Base-by-base conservation (phyloP, 2,329 filamentous ascomycete genomes). In the Botrytis fragariae region DNA sequence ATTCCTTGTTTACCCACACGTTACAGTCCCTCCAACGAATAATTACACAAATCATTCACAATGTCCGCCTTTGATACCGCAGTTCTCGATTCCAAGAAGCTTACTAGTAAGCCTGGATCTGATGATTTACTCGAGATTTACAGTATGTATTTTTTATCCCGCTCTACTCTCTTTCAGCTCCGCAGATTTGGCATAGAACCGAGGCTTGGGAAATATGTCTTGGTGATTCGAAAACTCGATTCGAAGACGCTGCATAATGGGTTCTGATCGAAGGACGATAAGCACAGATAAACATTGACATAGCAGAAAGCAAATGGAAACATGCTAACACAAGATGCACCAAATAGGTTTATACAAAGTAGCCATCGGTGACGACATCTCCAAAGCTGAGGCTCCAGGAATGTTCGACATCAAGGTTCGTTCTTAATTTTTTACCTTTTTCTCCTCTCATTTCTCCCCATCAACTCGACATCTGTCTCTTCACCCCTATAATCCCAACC, bases 361-460 rank as follows among this genome's bases (percentile, higher is more conserved):
- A 76, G 85, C 82, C 74, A 86, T 81, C 74, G 87, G 84, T 79
- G 88, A 90, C 81, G 87, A 91, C 80, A 84, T 90, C 79, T 75
- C 80, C 76, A 82, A 81, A 76, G 90, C 91, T 78, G 74, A 86
- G 72, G 82, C 84, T 76, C 91, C 91, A 44, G 90, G 91, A 84
- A 87, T 90, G 84, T 93, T 93, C 80, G 89, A 93, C 82, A 80
- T 94, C 74, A 90, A 90, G 78, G 79, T 79, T 72, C 37, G 74
- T 72, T 65, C 86, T 90, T 54, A 2, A 51, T 18, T 14, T 14
- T 18, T 25, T 37, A 32, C 32, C 16, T 18, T 44, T 16, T 18
- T 44, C 42, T 18, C 42, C 16, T 44, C 42, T 18, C 62, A 86
- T 91, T 37, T 70, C 35, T 37, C 39, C 9, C 29, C 10, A 37